Evolutionary conservation across 805 yeast genomes (phyloP), one percentile per base, ranked within the genome.

Genomic region (Ogataea glucozyma): DNA sequence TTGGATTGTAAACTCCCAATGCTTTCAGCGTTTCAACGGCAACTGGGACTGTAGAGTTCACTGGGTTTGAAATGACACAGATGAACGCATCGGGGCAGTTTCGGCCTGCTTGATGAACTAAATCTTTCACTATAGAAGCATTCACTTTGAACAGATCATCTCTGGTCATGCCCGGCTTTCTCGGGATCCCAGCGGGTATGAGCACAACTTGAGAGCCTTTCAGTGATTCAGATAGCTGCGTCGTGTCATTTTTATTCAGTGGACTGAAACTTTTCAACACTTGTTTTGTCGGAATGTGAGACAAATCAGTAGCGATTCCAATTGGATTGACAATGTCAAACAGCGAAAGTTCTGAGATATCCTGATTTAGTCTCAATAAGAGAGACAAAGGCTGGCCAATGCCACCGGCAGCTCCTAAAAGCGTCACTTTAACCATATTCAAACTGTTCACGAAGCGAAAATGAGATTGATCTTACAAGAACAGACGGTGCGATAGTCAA

Each of bases 341-440:
- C 43, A 88, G 74, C 7, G 93, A 80, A 53, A 88, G 73, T 57
- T 82, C 81, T 46, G 74, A 72, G 37, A 83, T 73, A 42, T 72
- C 69, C 26, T 77, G 78, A 53, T 80, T 77, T 45, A 87, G 70
- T 66, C 88, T 88, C 55, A 88, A 72, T 46, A 88, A 72, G 41
- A 89, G 77, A 10, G 95, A 87, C 47, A 88, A 74, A 29, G 96
- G 95, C 72, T 88, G 96, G 41, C 97, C 97, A 61, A 88, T 88
- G 49, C 97, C 96, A 55, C 95, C 95, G 38, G 90, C 88, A 46
- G 96, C 96, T 52, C 96, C 96, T 38, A 83, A 74, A 44, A 88
- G 88, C 47, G 93, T 78, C 39, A 87, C 51, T 43, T 50, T 50
- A 14, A 33, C 37, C 37, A 33, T 33, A 5, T 8, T 18, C 21